Evolutionary conservation across 116 monocot species (phyloP), one percentile per base, ranked within the genome.

Genomic region (Zostera marina): DNA sequence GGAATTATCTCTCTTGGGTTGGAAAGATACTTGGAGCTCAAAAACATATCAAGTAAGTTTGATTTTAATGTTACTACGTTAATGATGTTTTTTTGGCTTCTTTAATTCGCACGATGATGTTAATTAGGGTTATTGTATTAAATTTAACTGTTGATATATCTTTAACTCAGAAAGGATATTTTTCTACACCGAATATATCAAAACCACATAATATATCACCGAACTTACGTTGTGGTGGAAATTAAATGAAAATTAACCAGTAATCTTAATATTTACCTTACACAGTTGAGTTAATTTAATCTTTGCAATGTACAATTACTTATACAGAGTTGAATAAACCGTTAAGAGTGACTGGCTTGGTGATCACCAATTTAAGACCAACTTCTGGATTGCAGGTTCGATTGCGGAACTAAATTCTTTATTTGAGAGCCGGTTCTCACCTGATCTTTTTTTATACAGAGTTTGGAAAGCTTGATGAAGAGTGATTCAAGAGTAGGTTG

Each of bases 341-440:
- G 10, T 0, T 63, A 15, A 19, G 63, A 1, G 43, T 63, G 8
- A 63, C 70, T 17, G 70, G 70, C 12, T 19, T 70, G 57, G 43
- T 56, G 11, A 66, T 85, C 52, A 80, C 80, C 20, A 85, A 85
- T 48, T 70, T 71, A 23, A 61, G 78, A 38, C n/a, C 49, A 1
- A 49, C 42, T 2, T 38, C 73, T 4, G 73, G 75, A 47, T 65
- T 78, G n/a, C 67, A 70, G 68, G 81, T 86, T 11, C 55, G n/a
- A n/a, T n/a, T n/a, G n/a, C n/a, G n/a, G n/a, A n/a, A n/a, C n/a
- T n/a, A n/a, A n/a, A n/a, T n/a, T n/a, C n/a, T n/a, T n/a, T n/a
- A n/a, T n/a, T n/a, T n/a, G n/a, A n/a, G n/a, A n/a, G n/a, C n/a
- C n/a, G n/a, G n/a, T n/a, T n/a, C n/a, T n/a, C n/a, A n/a, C n/a